Conservation (phyloP, 2,329 filamentous ascomycete genomes). For the Ophiostoma ips region DNA sequence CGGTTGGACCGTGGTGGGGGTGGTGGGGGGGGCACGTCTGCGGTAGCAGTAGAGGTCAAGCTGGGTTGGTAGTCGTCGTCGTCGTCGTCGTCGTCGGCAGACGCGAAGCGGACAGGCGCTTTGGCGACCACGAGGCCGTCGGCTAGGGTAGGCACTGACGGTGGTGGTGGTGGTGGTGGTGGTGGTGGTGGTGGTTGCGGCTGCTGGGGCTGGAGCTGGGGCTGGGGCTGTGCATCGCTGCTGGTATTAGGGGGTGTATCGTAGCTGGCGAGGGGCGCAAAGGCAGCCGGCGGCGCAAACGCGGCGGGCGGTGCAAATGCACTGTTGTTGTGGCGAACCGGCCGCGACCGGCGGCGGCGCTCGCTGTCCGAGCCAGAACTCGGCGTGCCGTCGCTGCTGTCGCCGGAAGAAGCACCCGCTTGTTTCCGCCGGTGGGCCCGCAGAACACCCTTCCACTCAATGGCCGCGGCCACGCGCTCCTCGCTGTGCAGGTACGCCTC, state of each 20-base stretch:
- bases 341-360: constrained; percentile 23
- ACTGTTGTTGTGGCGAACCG: constrained; percentile 20
- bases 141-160: neutral
- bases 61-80: constrained; percentile 6
- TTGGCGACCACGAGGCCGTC: constrained; percentile 53
- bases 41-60: neutral
- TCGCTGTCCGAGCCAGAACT: neutral
- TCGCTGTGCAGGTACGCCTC: constrained; percentile 76
- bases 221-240: neutral
- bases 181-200: neutral
- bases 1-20: constrained; percentile 37
- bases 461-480: constrained; percentile 64
- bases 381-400: neutral
- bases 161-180: neutral
- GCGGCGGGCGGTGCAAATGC: constrained; percentile 35
- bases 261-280: constrained; percentile 31
- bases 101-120: constrained; percentile 58
- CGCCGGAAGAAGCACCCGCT: no score
- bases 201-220: no score
- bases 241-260: no score
- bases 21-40: constrained; percentile 9
- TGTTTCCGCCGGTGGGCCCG: constrained; percentile 56
- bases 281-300: constrained; percentile 18
- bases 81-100: constrained; percentile 11
- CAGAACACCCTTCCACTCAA: constrained; percentile 73